Percentiles rank a stretch among this genome's conserved stretches.
Conservation (phyloP, 2,329 filamentous ascomycete genomes). For the Colletotrichum sp. region DNA sequence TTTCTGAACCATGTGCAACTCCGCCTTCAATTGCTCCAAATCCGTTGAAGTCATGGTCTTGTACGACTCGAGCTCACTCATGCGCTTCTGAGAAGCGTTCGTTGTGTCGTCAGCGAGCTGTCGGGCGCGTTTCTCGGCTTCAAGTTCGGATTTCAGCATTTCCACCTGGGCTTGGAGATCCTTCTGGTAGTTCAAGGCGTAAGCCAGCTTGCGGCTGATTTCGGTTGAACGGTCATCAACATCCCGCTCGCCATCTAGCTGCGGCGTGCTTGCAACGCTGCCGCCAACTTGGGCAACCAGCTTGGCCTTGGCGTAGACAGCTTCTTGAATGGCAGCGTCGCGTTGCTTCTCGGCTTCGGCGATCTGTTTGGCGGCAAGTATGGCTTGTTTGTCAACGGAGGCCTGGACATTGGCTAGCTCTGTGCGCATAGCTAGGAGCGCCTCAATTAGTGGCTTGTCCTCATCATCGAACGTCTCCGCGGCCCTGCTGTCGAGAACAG, state of each 20-base stretch:
- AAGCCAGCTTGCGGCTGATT: conserved; percentile 82
- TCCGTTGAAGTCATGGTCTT: conserved; percentile 85
- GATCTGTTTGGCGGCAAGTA: conserved; percentile 85
- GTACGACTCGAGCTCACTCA: conserved; percentile 82
- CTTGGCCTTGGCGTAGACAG: conserved; percentile 93
- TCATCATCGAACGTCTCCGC: conserved; percentile 88
- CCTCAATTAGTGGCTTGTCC: conserved; percentile 90
- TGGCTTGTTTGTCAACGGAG: conserved; percentile 87
- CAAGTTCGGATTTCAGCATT: conserved; percentile 70
- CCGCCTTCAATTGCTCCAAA: conserved; percentile 82
- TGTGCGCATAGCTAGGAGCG: conserved; percentile 86
- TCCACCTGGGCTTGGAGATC: conserved; percentile 83
- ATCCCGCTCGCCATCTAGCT: conserved; percentile 66
- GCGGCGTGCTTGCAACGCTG: conserved; percentile 66
- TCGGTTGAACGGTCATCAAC: conserved; percentile 72
- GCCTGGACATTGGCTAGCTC: conserved; percentile 90
- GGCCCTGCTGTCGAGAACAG: conserved; percentile 76
- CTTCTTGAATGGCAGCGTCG: conserved; percentile 92
- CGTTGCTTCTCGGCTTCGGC: conserved; percentile 94
- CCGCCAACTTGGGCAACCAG: conserved; percentile 77
- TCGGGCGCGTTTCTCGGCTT: conserved; percentile 80
- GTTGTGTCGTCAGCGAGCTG: conserved; percentile 89
- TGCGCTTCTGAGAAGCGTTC: conserved; percentile 80
- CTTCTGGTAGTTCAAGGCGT: conserved; percentile 77
- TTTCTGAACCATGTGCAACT: conserved; percentile 81